Conservation (phyloP, 129 eudicot genomes). For the Ambrosia trifida region DNA sequence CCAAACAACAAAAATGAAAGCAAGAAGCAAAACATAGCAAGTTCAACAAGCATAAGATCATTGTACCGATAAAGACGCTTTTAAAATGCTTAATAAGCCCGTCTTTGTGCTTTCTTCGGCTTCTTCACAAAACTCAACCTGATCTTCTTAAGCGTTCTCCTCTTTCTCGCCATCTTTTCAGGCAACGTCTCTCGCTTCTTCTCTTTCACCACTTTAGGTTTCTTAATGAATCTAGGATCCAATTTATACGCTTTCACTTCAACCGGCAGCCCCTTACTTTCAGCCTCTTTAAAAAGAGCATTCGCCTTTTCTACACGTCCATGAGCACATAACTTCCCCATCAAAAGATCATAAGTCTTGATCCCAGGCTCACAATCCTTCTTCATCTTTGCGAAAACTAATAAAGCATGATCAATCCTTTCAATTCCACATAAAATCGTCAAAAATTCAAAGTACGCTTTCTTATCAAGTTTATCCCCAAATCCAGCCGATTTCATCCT, state of each 20-base stretch:
- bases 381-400: conserved; percentile 75
- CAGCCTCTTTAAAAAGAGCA: conserved; percentile 78
- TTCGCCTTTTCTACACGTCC: conserved; percentile 82
- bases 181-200: conserved; percentile 86
- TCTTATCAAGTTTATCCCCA: conserved; percentile 59
- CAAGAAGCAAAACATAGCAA: conserved; percentile 17
- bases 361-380: conserved; percentile 72
- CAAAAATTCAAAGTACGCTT: conserved; percentile 66
- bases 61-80: neutral
- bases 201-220: conserved; percentile 58
- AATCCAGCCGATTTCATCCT: conserved; percentile 86
- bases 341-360: conserved; percentile 79
- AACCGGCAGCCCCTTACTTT: conserved; percentile 49
- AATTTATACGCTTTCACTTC: conserved; percentile 63
- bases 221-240: conserved; percentile 71
- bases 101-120: conserved; percentile 61
- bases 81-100: conserved; percentile 45
- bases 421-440: conserved; percentile 86
- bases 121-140: conserved; percentile 85
- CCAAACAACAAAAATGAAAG: conserved; percentile 26
- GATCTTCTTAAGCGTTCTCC: conserved; percentile 68
- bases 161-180: conserved; percentile 91
- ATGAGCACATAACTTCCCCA: conserved; percentile 74
- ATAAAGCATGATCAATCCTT: conserved; percentile 87
- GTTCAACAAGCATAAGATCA: conserved; percentile 27